Evolutionary conservation across 345 rosid genomes (phyloP), one percentile per base, ranked within the genome.

Genomic region (Litchi chinensis): DNA sequence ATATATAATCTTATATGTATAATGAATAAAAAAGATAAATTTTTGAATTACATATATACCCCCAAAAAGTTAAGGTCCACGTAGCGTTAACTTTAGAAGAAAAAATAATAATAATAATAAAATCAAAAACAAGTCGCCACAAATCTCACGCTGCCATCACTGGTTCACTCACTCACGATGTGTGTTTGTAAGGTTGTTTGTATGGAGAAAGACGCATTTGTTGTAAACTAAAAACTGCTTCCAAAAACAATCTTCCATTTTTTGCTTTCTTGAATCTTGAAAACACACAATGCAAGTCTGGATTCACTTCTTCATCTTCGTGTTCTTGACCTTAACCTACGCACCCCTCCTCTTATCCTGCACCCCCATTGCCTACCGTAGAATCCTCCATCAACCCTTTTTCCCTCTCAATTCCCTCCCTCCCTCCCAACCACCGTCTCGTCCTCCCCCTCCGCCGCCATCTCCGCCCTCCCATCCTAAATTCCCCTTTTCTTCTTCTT

Each of bases 331-430:
- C 67, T 15, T 82, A 40, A 28, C 84, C 39, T 39, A 57, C 67
- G 43, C 74, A 3, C 40, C 75, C 66, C 1, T 6, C 62, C 59
- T 50, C 73, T 44, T 73, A 16, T 70, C 76, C 21, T 56, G 68
- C 44, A 2, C 83, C 59, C 0, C 68, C 82, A 57, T 22, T 79
- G 64, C 83, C 69, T 70, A 60, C 84, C 96, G 98, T 32, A 84
- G 99, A 62, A 81, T 87, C 52, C 98, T 97, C 76, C 99, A 93
- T 76, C 87, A 93, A 11, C 98, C 97, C 0, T 92, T 87, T 80
- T 41, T 88, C 24, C 98, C 98, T 0, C 73, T 52, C 0, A 83
- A 81, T 80, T 76, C 95, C 13, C 52, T 82, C 24, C 88, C 93
- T 60, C 90, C 92, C 1, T 79, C 92, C 39, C 52, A 44, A 21